These are phyloP conservation scores for Candida pseudofarinosa DNA, from an alignment of 805 yeast genomes.

Conservation along the genomic window DNA sequence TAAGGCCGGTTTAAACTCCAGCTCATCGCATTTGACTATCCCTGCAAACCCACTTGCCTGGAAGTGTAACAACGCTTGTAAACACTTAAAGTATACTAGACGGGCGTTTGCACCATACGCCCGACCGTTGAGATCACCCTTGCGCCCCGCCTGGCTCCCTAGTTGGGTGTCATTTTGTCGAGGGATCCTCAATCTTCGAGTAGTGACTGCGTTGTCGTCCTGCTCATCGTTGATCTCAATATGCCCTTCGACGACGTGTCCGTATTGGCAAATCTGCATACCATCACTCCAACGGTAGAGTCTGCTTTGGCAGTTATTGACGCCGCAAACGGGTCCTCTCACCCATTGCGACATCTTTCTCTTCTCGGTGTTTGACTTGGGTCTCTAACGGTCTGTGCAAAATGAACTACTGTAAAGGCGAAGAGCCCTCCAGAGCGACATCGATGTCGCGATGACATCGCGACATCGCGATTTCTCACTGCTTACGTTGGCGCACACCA, in stretches of 20 bases:
- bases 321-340: constrained; percentile 83
- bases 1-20: constrained; percentile 18
- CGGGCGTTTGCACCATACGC: constrained; percentile 49
- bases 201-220: constrained; percentile 50
- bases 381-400: too few species aligned
- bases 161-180: constrained; percentile 34
- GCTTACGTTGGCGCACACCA: too few species aligned
- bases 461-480: too few species aligned
- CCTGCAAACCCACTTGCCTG: constrained; percentile 31
- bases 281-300: constrained; percentile 76
- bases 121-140: constrained; percentile 4
- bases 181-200: constrained; percentile 41
- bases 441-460: too few species aligned
- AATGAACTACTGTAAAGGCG: too few species aligned
- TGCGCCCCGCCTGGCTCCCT: constrained; percentile 19
- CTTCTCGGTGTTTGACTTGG: too few species aligned
- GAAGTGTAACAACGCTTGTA: constrained; percentile 47
- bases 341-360: constrained; percentile 39
- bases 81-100: constrained; percentile 39
- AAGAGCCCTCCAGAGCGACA: too few species aligned
- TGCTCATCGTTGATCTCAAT: constrained; percentile 79
- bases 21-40: constrained; percentile 9
- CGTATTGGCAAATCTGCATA: constrained; percentile 77
- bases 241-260: constrained; percentile 83
- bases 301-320: constrained; percentile 80